phyloP scores from a whole-genome alignment of 2,329 filamentous ascomycete species.

The Akanthomyces muscarius region DNA sequence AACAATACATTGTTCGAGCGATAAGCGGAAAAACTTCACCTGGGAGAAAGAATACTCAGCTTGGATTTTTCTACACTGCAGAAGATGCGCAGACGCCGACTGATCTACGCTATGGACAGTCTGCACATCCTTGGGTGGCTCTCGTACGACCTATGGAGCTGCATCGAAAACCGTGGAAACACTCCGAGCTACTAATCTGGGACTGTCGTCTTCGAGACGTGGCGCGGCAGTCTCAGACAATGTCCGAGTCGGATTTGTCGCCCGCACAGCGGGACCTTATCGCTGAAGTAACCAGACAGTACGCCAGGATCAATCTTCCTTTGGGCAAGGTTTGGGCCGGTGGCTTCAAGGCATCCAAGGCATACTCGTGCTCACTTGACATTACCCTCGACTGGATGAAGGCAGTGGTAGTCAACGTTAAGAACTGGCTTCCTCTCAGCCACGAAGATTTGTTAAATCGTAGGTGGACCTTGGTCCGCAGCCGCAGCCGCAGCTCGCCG shows the following conservation, averaged over 20 bases:
- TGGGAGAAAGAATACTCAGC: conserved; percentile 22
- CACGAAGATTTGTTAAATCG: conserved; percentile 25
- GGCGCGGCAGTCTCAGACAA: conserved; percentile 19
- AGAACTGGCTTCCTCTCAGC: conserved; percentile 33
- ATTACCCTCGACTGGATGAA: conserved; percentile 37
- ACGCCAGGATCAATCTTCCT: conserved; percentile 25
- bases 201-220: conserved; percentile 36
- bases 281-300: conserved; percentile 22
- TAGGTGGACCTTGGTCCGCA: conserved; percentile 38
- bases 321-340: conserved; percentile 46
- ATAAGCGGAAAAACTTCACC: neutral
- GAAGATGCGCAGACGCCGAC: conserved; percentile 34
- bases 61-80: conserved; percentile 49
- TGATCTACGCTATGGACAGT: conserved; percentile 9
- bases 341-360: conserved; percentile 27
- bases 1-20: neutral
- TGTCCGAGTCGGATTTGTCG: conserved; percentile 35
- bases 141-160: conserved; percentile 43
- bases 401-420: conserved; percentile 30
- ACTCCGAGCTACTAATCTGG: conserved; percentile 53
- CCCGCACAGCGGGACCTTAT: conserved; percentile 45
- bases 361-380: conserved; percentile 36
- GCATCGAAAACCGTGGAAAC: conserved; percentile 28
- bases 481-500: neutral
- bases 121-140: conserved; percentile 48